Base-by-base conservation (phyloP, 2,329 filamentous ascomycete species). In the Aspergillus sp. region DNA sequence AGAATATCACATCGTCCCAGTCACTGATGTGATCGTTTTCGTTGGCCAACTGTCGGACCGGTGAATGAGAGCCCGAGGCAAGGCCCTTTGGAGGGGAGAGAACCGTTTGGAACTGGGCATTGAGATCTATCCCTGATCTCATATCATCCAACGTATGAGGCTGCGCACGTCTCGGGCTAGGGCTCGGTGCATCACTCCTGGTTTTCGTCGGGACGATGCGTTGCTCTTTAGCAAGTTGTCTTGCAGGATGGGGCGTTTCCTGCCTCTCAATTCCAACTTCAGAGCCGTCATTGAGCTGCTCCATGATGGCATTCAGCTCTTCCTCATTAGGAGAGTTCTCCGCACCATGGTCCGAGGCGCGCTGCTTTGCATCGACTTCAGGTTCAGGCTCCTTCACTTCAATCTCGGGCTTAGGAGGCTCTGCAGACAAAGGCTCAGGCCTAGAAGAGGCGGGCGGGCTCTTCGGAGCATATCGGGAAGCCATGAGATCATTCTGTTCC, bases 281-380 rank as follows among this genome's bases (percentile, higher is more conserved):
- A 2, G 81, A 82, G 43, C 86, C 77, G 29, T 70, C 75, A 37
- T 86, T 80, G 47, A 95, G 72, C 39, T 91, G 81, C 43, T 80
- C 76, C 86, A 96, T 94, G 32, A 95, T 78, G 27, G 82, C 85
- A 63, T 95, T 88, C 49, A 95, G 88, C 52, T 95, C 86, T 45
- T 89, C 51, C 22, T 59, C 57, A 34, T 63, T 47, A n/a, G 47
- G 49, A 1, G 60, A 61, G 14, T 60, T 58, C 4, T 49, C 38
- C 4, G 49, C 49, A 29, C 45, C 45, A 10, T 45, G 32, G 19
- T 41, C 42, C 14, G 38, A 26, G 19, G 44, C 27, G 24, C 31
- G 28, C 15, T 25, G 26, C 16, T 31, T 34, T n/a, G n/a, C n/a
- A n/a, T n/a, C n/a, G 5, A 17, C 28, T 20, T 37, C 17, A 8